These are phyloP conservation scores for Pleurotus cornucopiae DNA, from an alignment of 768 basidiomycete species.

Conservation along the genomic window DNA sequence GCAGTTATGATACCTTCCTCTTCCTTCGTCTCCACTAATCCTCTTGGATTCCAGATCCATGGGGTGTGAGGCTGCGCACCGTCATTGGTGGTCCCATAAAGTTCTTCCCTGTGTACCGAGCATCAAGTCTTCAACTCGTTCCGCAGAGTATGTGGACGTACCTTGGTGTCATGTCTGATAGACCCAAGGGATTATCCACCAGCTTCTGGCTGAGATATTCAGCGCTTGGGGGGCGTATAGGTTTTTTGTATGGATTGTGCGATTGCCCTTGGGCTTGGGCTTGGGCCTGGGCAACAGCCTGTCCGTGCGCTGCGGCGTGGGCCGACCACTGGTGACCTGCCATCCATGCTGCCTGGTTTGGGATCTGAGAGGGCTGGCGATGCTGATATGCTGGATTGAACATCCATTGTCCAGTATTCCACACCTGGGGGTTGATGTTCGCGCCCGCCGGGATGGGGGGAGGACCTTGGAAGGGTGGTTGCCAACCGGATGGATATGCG, in stretches of 20 bases:
- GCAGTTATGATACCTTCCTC: slow-evolving; percentile 14
- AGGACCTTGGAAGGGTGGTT: slow-evolving; percentile 35
- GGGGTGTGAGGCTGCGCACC: slow-evolving; percentile 47
- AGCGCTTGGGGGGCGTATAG: slow-evolving; percentile 55
- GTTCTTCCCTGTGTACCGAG: slow-evolving; percentile 25
- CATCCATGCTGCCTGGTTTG: slow-evolving; percentile 27
- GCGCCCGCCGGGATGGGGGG: slow-evolving; percentile 54
- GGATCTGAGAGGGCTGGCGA: slow-evolving; percentile 18
- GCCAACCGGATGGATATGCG: slow-evolving; percentile 10
- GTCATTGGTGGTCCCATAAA: slow-evolving; percentile 22
- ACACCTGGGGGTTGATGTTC: slow-evolving; percentile 39
- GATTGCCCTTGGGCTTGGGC: slow-evolving; percentile 21
- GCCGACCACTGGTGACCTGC: slow-evolving; percentile 1
- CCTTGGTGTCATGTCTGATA: slow-evolving; percentile 64
- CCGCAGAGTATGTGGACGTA: slow-evolving; percentile 18
- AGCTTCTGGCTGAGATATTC: slow-evolving; percentile 62
- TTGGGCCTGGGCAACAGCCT: slow-evolving; percentile 17
- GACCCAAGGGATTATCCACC: slow-evolving; percentile 58
- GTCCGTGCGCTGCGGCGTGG: slow-evolving; percentile 21
- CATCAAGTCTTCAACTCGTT: no score
- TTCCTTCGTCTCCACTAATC: slow-evolving; percentile 29
- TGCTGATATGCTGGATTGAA: slow-evolving; percentile 38
- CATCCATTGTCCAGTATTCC: slow-evolving; percentile 52
- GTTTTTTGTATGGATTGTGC: slow-evolving; percentile 63
- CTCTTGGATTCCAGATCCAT: slow-evolving; percentile 69